These are phyloP conservation scores for Linum trigynum DNA, from an alignment of 345 rosid genomes.

Conservation along the genomic window DNA sequence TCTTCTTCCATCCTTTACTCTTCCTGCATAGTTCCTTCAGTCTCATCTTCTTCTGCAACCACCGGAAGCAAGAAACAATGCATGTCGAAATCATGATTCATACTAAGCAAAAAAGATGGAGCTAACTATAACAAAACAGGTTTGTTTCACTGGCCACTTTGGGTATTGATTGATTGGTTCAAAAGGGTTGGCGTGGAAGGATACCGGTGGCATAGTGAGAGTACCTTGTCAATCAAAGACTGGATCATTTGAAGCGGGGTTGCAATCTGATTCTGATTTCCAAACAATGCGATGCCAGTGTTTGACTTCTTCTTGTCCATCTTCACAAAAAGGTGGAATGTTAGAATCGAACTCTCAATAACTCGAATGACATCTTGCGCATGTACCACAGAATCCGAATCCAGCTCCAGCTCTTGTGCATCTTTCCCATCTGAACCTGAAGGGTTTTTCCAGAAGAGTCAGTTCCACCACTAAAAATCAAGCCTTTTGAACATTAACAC, in stretches of 20 bases:
- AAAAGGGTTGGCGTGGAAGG: too few species aligned
- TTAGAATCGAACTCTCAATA: slow-evolving; percentile 59
- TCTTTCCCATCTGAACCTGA: slow-evolving; percentile 55
- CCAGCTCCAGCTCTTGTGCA: slow-evolving; percentile 32
- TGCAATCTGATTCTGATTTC: slow-evolving; percentile 53
- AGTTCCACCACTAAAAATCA: background rate
- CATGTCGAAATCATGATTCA: background rate
- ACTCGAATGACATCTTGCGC: slow-evolving; percentile 57
- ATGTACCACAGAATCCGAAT: slow-evolving; percentile 39
- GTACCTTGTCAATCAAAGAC: slow-evolving; percentile 66
- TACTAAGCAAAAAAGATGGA: background rate
- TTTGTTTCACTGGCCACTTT: too few species aligned
- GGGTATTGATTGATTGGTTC: too few species aligned
- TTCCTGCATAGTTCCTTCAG: slow-evolving; percentile 61
- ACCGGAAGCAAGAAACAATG: background rate
- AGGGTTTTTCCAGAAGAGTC: background rate
- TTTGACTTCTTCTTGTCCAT: slow-evolving; percentile 61
- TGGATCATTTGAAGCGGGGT: slow-evolving; percentile 69
- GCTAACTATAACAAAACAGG: too few species aligned
- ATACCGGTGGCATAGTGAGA: background rate
- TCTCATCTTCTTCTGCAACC: slow-evolving; percentile 54
- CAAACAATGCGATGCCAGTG: slow-evolving; percentile 47
- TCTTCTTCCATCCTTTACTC: slow-evolving; percentile 69
- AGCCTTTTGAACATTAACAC: background rate
- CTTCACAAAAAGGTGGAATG: slow-evolving; percentile 60